Base-by-base conservation (phyloP, 495 filamentous ascomycete species). In the Penicillium subrubescens region DNA sequence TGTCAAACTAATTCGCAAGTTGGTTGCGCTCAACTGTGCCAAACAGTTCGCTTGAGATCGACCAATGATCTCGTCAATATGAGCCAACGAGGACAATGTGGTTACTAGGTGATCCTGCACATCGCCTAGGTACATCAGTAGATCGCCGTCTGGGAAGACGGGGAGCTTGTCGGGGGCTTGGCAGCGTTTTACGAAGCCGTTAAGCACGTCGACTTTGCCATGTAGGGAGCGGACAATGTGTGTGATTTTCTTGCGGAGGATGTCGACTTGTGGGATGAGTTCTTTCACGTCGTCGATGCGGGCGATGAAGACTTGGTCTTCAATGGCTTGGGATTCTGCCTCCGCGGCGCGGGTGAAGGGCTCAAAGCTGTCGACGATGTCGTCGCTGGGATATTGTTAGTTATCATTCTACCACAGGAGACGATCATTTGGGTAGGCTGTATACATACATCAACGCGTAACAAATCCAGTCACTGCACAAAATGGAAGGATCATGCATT, bases 81-180 rank as follows among this genome's bases (percentile, higher is more conserved):
- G 95, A 5, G 83, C 83, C 17, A 98, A 81, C 70, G 93, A 95
- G 60, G 87, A 90, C 82, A 95, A 88, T 86, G 95, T 97, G 52
- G 94, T 98, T 14, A 97, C 90, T n/a, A 98, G 90, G 80, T 98
- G 94, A 73, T 98, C 94, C 73, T 98, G 94, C 57, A 97, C 94
- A 77, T 98, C 94, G 56, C 91, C 89, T 0, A 98, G 84, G 70
- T 97, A 98, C 57, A 97, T 81, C 23, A 92, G 90, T 53, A 97
- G 92, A 67, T 97, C 93, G 70, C 91, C 92, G 3, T 90, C 88
- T 0, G 94, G 94, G 27, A 93, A 93, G 31, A 96, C 87, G 65
- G 89, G 86, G 77, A 91, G 94, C 59, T 92, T 88, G 58, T 92
- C 90, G 71, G 84, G 55, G 33, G 86, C 52, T 73, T 96, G 95